Evolutionary conservation across 768 basidiomycete genomes (phyloP).

Genomic region (Artomyces pyxidatus): DNA sequence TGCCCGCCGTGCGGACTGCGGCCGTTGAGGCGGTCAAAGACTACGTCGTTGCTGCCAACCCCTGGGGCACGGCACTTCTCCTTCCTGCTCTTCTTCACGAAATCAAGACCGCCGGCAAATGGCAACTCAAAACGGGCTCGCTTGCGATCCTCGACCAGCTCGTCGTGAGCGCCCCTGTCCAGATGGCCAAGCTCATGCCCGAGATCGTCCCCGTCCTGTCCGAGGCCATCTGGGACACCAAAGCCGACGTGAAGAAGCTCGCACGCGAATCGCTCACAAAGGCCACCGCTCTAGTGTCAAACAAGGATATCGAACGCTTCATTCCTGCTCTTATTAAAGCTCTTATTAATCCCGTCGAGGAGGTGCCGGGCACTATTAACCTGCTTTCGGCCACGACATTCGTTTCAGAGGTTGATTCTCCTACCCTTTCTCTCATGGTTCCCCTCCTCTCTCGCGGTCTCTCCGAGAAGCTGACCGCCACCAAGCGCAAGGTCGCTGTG

Average conservation of each 20-base stretch:
- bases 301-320: conserved; percentile 97
- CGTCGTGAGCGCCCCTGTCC: conserved; percentile 70
- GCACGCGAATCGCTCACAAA: conserved; percentile 92
- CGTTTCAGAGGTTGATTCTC: conserved; percentile 98
- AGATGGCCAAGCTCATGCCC: conserved; percentile 85
- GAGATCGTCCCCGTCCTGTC: conserved; percentile 92
- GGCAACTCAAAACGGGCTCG: conserved; percentile 92
- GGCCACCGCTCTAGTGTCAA: conserved; percentile 88
- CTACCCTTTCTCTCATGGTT: conserved; percentile 96
- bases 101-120: conserved; percentile 94
- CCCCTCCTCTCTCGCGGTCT: conserved; percentile 92
- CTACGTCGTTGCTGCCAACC: conserved; percentile 73
- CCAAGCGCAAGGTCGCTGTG: conserved; percentile 97
- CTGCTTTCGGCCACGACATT: conserved; percentile 98
- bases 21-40: conserved; percentile 77
- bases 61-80: conserved; percentile 78
- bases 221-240: conserved; percentile 98
- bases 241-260: conserved; percentile 97
- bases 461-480: conserved; percentile 89
- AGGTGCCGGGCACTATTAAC: conserved; percentile 90
- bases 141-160: conserved; percentile 81
- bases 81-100: conserved; percentile 86
- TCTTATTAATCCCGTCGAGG: conserved; percentile 98
- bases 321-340: conserved; percentile 97
- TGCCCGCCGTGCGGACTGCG: conserved; percentile 76